A percentile compares a stretch with the other conserved stretches of the same genome.
Conservation (phyloP, 306 rosid species). For the Cicer arietinum region DNA sequence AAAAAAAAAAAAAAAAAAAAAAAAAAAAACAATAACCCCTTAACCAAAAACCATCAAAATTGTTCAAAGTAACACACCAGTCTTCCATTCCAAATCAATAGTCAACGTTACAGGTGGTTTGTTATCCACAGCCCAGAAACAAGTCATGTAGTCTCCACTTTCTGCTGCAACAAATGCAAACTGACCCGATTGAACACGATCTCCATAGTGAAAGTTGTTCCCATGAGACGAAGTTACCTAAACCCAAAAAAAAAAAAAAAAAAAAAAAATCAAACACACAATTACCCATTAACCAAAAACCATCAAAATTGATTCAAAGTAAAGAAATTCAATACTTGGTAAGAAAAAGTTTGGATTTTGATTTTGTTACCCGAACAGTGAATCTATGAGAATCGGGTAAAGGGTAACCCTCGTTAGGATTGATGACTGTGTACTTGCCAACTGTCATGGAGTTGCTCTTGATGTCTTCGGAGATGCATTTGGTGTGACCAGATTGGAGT, state of each 20-base stretch:
- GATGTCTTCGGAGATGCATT: conserved; percentile 91
- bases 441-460: conserved; percentile 87
- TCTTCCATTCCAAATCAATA: conserved; percentile 88
- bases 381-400: conserved; percentile 72
- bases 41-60: no score
- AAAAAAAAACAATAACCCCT: no score
- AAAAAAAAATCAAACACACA: neutral
- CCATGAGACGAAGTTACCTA: conserved; percentile 88
- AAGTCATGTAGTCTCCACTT: conserved; percentile 86
- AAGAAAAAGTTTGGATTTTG: conserved; percentile 27
- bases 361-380: conserved; percentile 71
- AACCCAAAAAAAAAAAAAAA: neutral
- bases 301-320: conserved; percentile 21
- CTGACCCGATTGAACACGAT: conserved; percentile 70
- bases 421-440: conserved; percentile 75
- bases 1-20: neutral
- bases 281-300: conserved; percentile 23
- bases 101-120: conserved; percentile 63
- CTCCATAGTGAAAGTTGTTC: conserved; percentile 73
- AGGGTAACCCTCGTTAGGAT: conserved; percentile 72
- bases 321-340: conserved; percentile 24
- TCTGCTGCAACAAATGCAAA: conserved; percentile 76
- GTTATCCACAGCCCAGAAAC: conserved; percentile 80
- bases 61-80: no score
- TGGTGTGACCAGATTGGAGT: conserved; percentile 78